Percentiles rank a stretch among this genome's conserved stretches.
These are phyloP conservation scores for Urochloa ruziziensis DNA, from an alignment of 176 grass and related monocot genomes.

Conservation along the genomic window DNA sequence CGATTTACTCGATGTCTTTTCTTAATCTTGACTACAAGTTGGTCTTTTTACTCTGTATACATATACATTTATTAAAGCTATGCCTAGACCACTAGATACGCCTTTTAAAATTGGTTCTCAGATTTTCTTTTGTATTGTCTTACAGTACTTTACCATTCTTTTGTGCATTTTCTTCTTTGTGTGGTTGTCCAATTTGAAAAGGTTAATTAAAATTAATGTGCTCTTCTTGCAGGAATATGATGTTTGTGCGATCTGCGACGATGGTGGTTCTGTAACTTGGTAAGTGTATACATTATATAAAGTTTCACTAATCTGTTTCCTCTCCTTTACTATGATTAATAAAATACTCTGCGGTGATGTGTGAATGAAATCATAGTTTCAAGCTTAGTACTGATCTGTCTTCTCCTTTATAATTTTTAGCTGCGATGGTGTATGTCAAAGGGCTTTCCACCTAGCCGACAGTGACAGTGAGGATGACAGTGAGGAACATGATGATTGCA, in stretches of 20 bases:
- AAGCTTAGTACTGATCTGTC: not conserved
- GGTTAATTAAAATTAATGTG: not conserved
- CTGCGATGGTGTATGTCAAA: slow-evolving; percentile 50
- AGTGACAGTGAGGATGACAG: not conserved
- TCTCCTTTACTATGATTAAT: not conserved
- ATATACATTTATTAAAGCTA: not conserved
- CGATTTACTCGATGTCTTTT: not conserved
- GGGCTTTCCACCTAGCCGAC: slow-evolving; percentile 57
- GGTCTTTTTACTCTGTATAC: not conserved
- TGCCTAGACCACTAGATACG: not conserved
- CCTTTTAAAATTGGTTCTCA: not conserved
- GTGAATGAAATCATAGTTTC: not conserved
- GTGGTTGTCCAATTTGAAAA: not conserved
- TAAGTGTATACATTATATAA: not conserved
- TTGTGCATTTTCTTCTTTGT: not conserved
- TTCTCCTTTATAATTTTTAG: slow-evolving; percentile 31
- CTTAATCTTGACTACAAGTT: not conserved
- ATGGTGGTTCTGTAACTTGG: slow-evolving; percentile 12
- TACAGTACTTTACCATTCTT: not conserved
- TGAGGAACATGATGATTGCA: slow-evolving; percentile 16
- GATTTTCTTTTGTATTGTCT: not conserved
- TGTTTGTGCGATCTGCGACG: not conserved
- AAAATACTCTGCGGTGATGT: not conserved
- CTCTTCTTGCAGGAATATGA: not conserved
- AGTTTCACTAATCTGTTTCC: not conserved